Evolutionary conservation across 352 stramenopile genomes (phyloP), one percentile per base, ranked within the genome.

Genomic region (Phytophthora fragariae): DNA sequence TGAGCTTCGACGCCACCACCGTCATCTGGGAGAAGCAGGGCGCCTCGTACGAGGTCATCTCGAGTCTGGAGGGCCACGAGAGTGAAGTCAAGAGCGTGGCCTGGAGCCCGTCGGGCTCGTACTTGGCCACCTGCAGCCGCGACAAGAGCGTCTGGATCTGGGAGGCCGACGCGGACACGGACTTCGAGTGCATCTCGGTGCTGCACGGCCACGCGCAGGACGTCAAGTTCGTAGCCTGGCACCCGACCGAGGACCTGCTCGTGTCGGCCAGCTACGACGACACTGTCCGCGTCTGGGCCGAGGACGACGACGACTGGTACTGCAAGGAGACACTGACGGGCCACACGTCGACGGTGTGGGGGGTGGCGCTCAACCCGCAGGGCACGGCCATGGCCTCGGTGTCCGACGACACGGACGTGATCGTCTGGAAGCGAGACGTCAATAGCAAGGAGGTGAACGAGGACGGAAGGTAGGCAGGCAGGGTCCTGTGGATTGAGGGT

Each of bases 71-170:
- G 83, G 98, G 98, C 55, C 98, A 99, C 81, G 98, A 99, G 66
- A 99, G 96, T 80, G 98, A 99, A 87, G 95, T 99, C 33, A 99
- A 99, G 79, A 95, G 88, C 77, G 89, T 99, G 15, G 84, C 90
- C 27, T 99, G 97, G 97, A 99, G 97, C 76, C 76, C 85, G 1
- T 98, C 93, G 11, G 98, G 95, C 0, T 83, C 88, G 21, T 92
- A 98, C 50, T 76, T 99, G 31, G 98, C 98, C n/a, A 99, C 95
- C 8, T 99, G 97, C 80, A 98, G 97, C 53, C 87, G 98, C n/a
- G 98, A 99, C 83, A 99, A 99, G 80, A 98, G 91, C 71, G 92
- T 99, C 55, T 99, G 98, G 98, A 96, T 99, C 75, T 99, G 97
- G 97, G 97, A 99, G 75, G 97, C 85, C 29, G 91, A 97, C 15